These are phyloP conservation scores for Marasmius tenuissimus DNA, from an alignment of 1,284 basidiomycete genomes.

Conservation along the genomic window DNA sequence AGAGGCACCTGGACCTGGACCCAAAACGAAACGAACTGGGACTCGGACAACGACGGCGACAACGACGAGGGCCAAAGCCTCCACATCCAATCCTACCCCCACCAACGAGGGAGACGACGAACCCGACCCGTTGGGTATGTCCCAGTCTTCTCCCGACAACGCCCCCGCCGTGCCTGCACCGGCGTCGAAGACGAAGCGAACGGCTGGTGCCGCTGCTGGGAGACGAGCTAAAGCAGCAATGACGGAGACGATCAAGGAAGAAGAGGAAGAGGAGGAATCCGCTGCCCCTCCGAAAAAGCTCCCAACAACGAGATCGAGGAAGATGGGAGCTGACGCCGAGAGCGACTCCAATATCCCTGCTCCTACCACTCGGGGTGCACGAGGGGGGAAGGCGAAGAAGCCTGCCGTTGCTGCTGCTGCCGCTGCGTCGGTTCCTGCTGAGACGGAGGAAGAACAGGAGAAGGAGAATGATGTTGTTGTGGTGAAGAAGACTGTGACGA, in stretches of 20 bases:
- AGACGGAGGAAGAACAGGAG: not conserved
- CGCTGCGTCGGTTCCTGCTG: not conserved
- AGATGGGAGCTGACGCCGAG: not conserved
- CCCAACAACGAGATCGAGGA: not conserved
- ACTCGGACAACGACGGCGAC: too few relatives aligned
- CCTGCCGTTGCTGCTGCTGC: not conserved
- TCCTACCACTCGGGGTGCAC: not conserved
- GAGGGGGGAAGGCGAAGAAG: not conserved
- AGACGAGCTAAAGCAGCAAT: not conserved
- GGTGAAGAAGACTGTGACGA: too few relatives aligned
- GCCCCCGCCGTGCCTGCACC: too few relatives aligned
- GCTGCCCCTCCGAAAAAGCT: not conserved
- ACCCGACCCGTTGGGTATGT: too few relatives aligned
- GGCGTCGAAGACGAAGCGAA: too few relatives aligned
- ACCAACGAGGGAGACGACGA: too few relatives aligned
- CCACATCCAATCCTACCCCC: too few relatives aligned
- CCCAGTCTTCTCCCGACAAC: too few relatives aligned
- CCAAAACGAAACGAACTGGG: too few relatives aligned
- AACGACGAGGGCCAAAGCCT: too few relatives aligned
- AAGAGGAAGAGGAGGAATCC: not conserved
- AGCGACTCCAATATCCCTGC: not conserved
- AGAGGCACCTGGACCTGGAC: not conserved
- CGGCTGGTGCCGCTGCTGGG: not conserved
- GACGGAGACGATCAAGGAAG: conserved; percentile 4
- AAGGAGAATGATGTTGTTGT: not conserved